Percentiles rank a stretch among this genome's conserved stretches.
Conservation (phyloP, 176 grass and related monocot genomes). For the Lolium multiflorum region DNA sequence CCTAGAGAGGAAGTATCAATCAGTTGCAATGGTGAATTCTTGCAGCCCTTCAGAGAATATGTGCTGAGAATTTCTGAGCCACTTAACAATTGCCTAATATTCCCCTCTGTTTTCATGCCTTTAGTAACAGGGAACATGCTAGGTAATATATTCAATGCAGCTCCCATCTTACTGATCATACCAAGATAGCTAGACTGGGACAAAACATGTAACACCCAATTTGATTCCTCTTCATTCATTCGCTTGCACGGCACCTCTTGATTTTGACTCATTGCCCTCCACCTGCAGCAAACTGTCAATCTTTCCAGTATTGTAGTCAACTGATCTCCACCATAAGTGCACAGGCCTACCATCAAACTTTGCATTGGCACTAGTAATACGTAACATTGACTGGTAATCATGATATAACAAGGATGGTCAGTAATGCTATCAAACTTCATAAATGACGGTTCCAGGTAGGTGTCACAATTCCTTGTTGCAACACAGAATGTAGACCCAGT, state of each 20-base stretch:
- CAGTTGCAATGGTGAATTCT: background rate
- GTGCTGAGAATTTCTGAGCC: background rate
- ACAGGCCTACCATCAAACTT: background rate
- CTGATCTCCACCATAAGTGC: background rate
- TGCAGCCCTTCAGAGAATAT: background rate
- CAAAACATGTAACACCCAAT: background rate
- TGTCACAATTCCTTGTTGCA: too few relatives aligned
- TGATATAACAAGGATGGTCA: too few relatives aligned
- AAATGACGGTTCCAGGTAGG: too few relatives aligned
- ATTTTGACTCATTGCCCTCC: background rate
- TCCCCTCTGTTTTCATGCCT: background rate
- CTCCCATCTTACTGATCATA: background rate
- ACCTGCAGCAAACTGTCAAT: background rate
- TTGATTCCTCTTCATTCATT: background rate
- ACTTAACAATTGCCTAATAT: background rate
- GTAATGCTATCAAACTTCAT: too few relatives aligned
- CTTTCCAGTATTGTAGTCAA: background rate
- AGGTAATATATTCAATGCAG: background rate
- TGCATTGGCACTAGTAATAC: background rate
- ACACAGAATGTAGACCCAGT: too few relatives aligned
- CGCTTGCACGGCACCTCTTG: background rate
- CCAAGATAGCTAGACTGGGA: background rate
- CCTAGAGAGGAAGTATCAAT: background rate
- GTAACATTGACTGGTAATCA: too few relatives aligned
- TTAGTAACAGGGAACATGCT: background rate